Base-by-base conservation (phyloP, 1,139 yeast genomes). In the Yamadazyma diddensiae region DNA sequence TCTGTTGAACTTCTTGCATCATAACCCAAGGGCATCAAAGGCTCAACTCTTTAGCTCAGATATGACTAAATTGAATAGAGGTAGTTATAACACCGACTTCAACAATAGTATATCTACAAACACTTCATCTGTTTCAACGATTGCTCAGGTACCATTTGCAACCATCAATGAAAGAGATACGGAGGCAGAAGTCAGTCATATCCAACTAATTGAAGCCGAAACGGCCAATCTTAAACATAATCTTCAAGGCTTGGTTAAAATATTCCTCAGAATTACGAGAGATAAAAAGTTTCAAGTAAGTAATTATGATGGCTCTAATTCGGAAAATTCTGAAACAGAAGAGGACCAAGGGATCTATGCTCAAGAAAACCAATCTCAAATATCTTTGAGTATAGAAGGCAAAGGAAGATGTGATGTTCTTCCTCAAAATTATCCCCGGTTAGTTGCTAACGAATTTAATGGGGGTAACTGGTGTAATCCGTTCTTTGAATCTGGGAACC, bases 391-490 rank as follows among this genome's bases (percentile, higher is more conserved):
- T 3, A 12, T 18, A n/a, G 28, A 28, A 32, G 70, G 67, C 2
- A 59, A 56, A 31, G 69, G 59, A 24, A 46, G 73, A 19, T 57
- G 50, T 39, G 59, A 70, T 28, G 37, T 61, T 10, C 48, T 82
- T 17, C 90, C 90, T 0, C 82, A 80, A 49, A 60, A 77, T 2
- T 74, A 79, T 43, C 85, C 90, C n/a, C 61, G 92, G 37, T 79
- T 81, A 46, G 54, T 82, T 6, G 62, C 69, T 21, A 76, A 77
- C 29, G 79, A 74, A 36, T 82, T 78, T 50, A 79, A 78, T 46
- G 90, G 87, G 7, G 88, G 87, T 6, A 79, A 79, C 44, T 82
- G 86, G 81, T 71, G 77, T 31, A 82, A 80, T 46, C 84, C 84
- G 19, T 79, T 80, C 45, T 77, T 76, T 42, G 59, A 67, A 5